Base-by-base conservation (phyloP, 306 rosid genomes). In the Morella rubra region DNA sequence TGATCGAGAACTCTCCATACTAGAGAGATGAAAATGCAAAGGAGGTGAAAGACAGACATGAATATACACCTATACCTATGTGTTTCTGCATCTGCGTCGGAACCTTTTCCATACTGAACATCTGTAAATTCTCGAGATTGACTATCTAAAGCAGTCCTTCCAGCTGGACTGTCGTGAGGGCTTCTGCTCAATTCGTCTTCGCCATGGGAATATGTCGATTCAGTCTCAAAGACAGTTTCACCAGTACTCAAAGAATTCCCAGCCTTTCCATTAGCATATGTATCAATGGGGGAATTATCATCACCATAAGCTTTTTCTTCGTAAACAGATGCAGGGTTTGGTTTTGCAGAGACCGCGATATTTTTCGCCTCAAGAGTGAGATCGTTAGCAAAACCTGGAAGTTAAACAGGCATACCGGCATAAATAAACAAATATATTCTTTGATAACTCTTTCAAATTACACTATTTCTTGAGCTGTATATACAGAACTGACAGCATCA, bases 361-460 rank as follows among this genome's bases (percentile, higher is more conserved):
- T 65, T 66, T 72, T 85, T 91, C 4, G 58, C 58, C 66, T 76
- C 92, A 69, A 83, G 76, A 64, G 84, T 79, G 74, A 90, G 93
- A 79, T 91, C 93, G 77, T 88, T 90, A 75, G 82, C 89, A 89
- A 94, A 94, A 81, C 97, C 98, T 94, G 88, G 69, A 77, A 87
- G 83, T 49, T 54, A 40, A 45, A 66, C 44, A 56, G 15, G 72
- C 13, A 58, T 24, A 54, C 61, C 47, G 55, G 62, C 22, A 52
- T 14, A 16, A 32, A 32, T 44, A 51, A 69, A 66, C 58, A 52
- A 75, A 19, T n/a, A 74, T 75, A 56, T 6, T 72, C 44, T 47
- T 8, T 8, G 18, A 64, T 20, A 32, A 27, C 22, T 62, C n/a
- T 74, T 75, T 70, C 76, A 45, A 62, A 73, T 73, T 60, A 84